Evolutionary conservation across 331 rosid species (phyloP).

Genomic region (Arachis monticola): DNA sequence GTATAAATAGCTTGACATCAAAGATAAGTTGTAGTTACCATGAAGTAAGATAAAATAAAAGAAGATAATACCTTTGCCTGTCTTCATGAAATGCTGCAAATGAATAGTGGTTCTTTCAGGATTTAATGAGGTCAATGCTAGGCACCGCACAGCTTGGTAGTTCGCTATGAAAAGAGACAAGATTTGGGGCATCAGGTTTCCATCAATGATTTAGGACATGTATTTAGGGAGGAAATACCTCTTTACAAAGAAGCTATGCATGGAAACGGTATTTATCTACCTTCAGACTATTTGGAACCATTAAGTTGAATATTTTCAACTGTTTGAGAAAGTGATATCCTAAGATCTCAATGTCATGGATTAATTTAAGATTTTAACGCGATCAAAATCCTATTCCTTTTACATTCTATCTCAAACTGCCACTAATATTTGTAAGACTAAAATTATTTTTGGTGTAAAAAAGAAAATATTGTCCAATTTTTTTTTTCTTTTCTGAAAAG

Average conservation of each 20-base stretch:
- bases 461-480: neutral
- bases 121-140: constrained; percentile 79
- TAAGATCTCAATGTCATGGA: neutral
- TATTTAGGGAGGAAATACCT: neutral
- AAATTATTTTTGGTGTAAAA: neutral
- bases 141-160: constrained; percentile 88
- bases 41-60: constrained; percentile 13
- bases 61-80: constrained; percentile 68
- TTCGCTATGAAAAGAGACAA: constrained; percentile 60
- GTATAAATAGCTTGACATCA: too few species aligned
- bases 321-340: constrained; percentile 16
- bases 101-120: constrained; percentile 80
- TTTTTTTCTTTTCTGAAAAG: neutral
- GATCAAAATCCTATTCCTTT: too few species aligned
- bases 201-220: constrained; percentile 3
- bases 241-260: neutral
- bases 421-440: neutral
- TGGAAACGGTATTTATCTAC: neutral
- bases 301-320: constrained; percentile 1
- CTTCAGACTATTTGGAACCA: neutral
- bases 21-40: neutral
- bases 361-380: neutral
- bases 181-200: constrained; percentile 7
- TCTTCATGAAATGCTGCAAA: constrained; percentile 69
- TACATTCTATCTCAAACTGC: too few species aligned